These are phyloP conservation scores for Chytriomyces confervae DNA, from an alignment of 192 early-diverging fungal genomes.

Conservation along the genomic window DNA sequence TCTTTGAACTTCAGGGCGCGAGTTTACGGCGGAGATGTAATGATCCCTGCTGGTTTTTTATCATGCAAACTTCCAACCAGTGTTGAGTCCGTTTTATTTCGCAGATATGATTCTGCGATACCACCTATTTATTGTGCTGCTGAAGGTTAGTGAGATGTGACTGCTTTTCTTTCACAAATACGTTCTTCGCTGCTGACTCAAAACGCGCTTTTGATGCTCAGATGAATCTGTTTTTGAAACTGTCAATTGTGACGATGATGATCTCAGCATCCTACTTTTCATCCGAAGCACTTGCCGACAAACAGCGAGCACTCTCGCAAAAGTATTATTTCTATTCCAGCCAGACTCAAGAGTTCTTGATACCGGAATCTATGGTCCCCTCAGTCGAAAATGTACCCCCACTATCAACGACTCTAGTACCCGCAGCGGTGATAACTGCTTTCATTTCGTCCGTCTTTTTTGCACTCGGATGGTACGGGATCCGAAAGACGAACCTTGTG, in stretches of 20 bases:
- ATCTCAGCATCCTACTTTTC: conserved; percentile 27
- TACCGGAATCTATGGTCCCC: conserved; percentile 39
- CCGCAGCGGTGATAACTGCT: conserved; percentile 18
- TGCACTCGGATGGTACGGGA: conserved; percentile 39
- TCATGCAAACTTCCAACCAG: background rate
- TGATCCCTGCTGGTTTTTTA: background rate
- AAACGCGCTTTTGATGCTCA: conserved; percentile 6
- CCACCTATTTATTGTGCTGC: conserved; percentile 51
- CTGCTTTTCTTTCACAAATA: conserved; percentile 42
- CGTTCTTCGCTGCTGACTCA: background rate
- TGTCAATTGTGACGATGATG: conserved; percentile 15
- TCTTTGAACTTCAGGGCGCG: conserved; percentile 50
- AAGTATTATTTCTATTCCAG: background rate
- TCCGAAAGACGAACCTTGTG: conserved; percentile 27
- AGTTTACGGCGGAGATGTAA: conserved; percentile 41
- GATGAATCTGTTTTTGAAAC: conserved; percentile 17
- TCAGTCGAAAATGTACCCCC: conserved; percentile 4
- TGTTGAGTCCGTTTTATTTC: background rate
- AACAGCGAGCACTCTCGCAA: background rate
- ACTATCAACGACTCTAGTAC: background rate
- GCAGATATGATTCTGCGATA: conserved; percentile 40
- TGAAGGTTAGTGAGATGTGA: conserved; percentile 46
- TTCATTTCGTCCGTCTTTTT: background rate
- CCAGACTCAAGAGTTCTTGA: background rate
- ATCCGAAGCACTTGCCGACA: background rate